phyloP scores from a whole-genome alignment of 768 basidiomycete species.

The Serendipita sp. region DNA sequence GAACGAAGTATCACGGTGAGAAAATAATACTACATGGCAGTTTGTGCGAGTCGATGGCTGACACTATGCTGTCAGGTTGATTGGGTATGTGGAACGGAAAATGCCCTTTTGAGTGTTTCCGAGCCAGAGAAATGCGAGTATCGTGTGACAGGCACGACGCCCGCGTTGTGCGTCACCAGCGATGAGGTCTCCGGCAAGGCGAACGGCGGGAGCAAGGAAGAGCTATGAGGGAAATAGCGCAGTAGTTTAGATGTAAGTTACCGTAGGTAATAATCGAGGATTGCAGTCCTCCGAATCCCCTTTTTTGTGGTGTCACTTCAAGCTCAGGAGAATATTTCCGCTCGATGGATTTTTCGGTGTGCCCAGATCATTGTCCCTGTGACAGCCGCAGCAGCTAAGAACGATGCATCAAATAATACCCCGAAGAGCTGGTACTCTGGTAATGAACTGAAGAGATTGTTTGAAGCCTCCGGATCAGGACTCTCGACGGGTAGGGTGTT shows the following conservation, averaged over 20 bases:
- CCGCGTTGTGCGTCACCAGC: constrained; percentile 51
- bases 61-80: constrained; percentile 43
- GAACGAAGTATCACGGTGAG: constrained; percentile 66
- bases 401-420: constrained; percentile 56
- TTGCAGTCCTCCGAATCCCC: no score
- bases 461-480: constrained; percentile 19
- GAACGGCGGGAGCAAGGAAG: constrained; percentile 8
- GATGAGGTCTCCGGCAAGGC: neutral
- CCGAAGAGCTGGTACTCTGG: constrained; percentile 64
- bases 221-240: constrained; percentile 3
- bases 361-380: constrained; percentile 19
- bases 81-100: constrained; percentile 73
- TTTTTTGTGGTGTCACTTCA: neutral
- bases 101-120: constrained; percentile 55
- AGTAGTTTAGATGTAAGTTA: no score
- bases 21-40: constrained; percentile 8
- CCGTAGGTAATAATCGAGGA: no score
- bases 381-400: constrained; percentile 40
- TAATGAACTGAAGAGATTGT: constrained; percentile 49
- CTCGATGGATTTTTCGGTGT: neutral
- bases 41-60: neutral
- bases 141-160: constrained; percentile 67
- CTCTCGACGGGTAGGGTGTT: neutral
- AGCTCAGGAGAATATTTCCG: neutral
- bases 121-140: constrained; percentile 98